Conservation (phyloP, 2,329 filamentous ascomycete genomes). For the Albifimbria verrucaria region DNA sequence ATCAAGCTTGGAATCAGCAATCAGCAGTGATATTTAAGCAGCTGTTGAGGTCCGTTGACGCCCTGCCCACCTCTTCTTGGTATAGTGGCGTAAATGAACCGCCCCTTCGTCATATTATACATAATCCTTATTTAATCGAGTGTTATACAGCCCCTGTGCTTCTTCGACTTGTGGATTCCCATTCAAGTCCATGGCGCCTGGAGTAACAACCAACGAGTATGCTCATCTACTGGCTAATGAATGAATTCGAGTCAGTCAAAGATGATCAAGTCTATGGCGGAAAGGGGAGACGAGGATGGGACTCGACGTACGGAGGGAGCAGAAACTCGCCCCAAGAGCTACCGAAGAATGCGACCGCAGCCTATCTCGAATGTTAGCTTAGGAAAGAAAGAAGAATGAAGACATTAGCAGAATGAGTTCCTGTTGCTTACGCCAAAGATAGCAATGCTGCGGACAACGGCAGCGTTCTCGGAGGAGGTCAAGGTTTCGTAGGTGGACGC, state of each 20-base stretch:
- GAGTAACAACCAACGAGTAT: no score
- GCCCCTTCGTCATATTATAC: no score
- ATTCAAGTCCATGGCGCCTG: no score
- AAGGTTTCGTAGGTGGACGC: conserved; percentile 58
- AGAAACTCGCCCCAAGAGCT: conserved; percentile 67
- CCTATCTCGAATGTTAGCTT: conserved; percentile 34
- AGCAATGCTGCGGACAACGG: conserved; percentile 64
- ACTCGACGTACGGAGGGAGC: conserved; percentile 55
- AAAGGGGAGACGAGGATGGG: background rate
- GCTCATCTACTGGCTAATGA: conserved; percentile 14
- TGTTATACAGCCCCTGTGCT: background rate
- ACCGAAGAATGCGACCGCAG: conserved; percentile 62
- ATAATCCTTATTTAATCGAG: background rate
- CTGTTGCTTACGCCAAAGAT: conserved; percentile 69
- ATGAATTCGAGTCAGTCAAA: background rate
- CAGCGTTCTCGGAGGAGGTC: conserved; percentile 65
- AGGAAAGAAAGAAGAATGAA: background rate
- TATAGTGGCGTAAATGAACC: no score
- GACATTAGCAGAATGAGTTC: conserved; percentile 14
- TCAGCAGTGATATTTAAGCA: no score
- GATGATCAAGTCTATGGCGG: background rate
- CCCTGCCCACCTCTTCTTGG: no score
- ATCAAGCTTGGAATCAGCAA: no score
- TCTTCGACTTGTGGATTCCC: background rate
- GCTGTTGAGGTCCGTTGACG: no score